Conservation (phyloP, 768 basidiomycete species). For the Trichaptum fuscoviolaceum region DNA sequence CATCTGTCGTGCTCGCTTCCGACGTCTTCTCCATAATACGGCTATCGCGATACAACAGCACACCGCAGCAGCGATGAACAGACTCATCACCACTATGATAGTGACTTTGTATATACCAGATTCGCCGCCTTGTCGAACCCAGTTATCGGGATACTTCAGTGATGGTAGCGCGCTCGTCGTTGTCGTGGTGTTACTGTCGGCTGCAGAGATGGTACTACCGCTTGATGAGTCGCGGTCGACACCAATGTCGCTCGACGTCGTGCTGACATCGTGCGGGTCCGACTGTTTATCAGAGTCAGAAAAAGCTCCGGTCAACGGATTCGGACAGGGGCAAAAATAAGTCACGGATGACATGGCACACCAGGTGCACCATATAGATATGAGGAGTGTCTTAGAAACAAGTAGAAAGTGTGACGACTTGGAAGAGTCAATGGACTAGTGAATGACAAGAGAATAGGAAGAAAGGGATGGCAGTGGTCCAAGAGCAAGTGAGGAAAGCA, state of each 20-base stretch:
- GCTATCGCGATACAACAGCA: slow-evolving; percentile 55
- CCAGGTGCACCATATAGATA: background rate
- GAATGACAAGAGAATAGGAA: slow-evolving; percentile 46
- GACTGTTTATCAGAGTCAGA: background rate
- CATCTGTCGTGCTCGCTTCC: slow-evolving; percentile 26
- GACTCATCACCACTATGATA: slow-evolving; percentile 46
- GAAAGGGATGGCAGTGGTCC: slow-evolving; percentile 11
- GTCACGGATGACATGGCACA: background rate
- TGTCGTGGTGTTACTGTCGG: background rate
- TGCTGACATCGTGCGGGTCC: background rate
- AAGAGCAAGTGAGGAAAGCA: slow-evolving; percentile 10
- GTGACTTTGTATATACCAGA: slow-evolving; percentile 9
- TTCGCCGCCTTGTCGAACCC: slow-evolving; percentile 7
- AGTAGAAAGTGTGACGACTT: background rate
- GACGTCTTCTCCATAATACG: slow-evolving; percentile 52
- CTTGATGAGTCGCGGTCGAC: slow-evolving; percentile 2
- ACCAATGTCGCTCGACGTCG: slow-evolving; percentile 1
- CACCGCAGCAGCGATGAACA: slow-evolving; percentile 58
- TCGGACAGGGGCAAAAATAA: background rate
- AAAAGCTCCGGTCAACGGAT: background rate
- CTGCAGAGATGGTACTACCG: background rate
- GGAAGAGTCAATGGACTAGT: slow-evolving; percentile 9
- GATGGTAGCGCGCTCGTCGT: slow-evolving; percentile 7
- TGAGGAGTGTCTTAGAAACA: slow-evolving; percentile 13
- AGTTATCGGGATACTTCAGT: slow-evolving; percentile 18